Conservation (phyloP, 768 basidiomycete genomes). For the Pulveroboletus frians region DNA sequence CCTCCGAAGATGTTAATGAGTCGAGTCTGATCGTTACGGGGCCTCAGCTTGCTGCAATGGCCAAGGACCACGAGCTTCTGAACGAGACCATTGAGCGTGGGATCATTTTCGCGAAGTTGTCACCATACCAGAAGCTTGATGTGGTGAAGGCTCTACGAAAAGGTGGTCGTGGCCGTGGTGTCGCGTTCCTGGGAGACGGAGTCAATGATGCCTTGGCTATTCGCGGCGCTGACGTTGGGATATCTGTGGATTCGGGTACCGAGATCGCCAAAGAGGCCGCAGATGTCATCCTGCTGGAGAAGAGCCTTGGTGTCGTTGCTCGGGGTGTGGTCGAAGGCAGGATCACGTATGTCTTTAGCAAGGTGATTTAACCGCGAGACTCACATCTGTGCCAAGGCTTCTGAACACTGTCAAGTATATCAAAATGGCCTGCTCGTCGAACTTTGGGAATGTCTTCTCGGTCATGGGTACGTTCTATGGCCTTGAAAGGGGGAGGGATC, state of each 20-base stretch:
- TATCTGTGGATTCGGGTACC: slow-evolving; percentile 31
- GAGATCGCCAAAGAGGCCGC: slow-evolving; percentile 37
- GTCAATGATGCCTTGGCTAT: slow-evolving; percentile 31
- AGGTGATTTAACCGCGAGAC: neutral
- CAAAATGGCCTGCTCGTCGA: slow-evolving; percentile 35
- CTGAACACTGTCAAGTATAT: slow-evolving; percentile 35
- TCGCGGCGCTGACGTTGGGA: slow-evolving; percentile 30
- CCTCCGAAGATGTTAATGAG: slow-evolving; percentile 14
- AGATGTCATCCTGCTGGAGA: slow-evolving; percentile 34
- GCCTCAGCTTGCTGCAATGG: slow-evolving; percentile 25
- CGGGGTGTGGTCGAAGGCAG: slow-evolving; percentile 32
- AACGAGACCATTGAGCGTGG: slow-evolving; percentile 29
- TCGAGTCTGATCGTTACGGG: slow-evolving; percentile 26
- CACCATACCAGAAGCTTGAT: slow-evolving; percentile 31
- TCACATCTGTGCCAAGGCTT: slow-evolving; percentile 24
- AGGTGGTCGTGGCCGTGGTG: slow-evolving; percentile 24
- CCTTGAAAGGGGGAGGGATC: neutral
- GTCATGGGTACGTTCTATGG: slow-evolving; percentile 22
- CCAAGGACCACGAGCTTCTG: slow-evolving; percentile 23
- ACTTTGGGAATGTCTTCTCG: slow-evolving; percentile 33
- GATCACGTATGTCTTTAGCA: slow-evolving; percentile 24
- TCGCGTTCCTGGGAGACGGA: slow-evolving; percentile 30
- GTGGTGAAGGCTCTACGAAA: slow-evolving; percentile 29
- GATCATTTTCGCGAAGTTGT: slow-evolving; percentile 29
- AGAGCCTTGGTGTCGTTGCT: slow-evolving; percentile 31